Percentiles rank a stretch among this genome's conserved stretches.
Conservation (phyloP, 441 rosid species). For the Bruguiera hainesii region DNA sequence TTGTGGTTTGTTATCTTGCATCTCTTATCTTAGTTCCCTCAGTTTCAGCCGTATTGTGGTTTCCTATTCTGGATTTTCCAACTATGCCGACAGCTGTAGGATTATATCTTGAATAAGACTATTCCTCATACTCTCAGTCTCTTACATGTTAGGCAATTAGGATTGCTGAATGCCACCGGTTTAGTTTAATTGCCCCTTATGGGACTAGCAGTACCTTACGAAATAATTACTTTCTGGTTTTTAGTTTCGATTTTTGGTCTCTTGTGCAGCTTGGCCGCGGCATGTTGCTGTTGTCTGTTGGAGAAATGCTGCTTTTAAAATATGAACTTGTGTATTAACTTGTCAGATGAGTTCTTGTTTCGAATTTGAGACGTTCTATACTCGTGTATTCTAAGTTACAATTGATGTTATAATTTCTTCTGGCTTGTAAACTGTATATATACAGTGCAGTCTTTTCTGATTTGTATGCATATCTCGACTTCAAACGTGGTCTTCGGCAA, state of each 20-base stretch:
- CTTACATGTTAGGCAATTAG: no score
- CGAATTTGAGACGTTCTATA: not conserved
- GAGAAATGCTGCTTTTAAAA: slow-evolving; percentile 78
- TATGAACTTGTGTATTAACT: not conserved
- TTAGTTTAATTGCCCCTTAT: no score
- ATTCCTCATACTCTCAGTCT: no score
- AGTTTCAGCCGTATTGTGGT: no score
- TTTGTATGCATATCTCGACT: not conserved
- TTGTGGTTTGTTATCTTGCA: not conserved
- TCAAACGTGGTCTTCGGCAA: no score
- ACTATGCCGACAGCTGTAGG: no score
- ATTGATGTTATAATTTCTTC: not conserved
- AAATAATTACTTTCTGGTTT: not conserved
- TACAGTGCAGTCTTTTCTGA: not conserved
- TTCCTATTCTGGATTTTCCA: no score
- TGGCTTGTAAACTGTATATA: slow-evolving; percentile 11
- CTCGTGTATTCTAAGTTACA: not conserved
- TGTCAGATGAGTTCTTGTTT: slow-evolving; percentile 3
- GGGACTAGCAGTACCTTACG: no score
- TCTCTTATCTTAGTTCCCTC: no score
- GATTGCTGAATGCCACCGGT: no score
- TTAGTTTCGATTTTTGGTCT: not conserved
- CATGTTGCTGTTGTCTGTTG: slow-evolving; percentile 77
- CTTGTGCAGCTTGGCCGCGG: slow-evolving; percentile 59
- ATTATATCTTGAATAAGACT: no score